These are phyloP conservation scores for Casuarina cunninghamiana DNA, from an alignment of 306 rosid genomes.

Conservation along the genomic window DNA sequence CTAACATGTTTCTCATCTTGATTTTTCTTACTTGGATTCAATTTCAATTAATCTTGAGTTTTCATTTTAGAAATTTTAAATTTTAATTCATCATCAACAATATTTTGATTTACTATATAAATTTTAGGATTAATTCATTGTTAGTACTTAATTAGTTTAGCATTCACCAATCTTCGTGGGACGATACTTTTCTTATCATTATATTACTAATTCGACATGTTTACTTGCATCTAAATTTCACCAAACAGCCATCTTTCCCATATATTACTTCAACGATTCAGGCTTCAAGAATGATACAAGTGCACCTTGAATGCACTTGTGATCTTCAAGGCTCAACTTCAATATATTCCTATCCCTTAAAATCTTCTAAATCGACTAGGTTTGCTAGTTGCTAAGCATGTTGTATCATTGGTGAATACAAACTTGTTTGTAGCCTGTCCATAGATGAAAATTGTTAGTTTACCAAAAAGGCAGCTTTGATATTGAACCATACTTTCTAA, in stretches of 20 bases:
- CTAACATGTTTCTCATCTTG: too few species aligned
- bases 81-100: too few species aligned
- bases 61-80: too few species aligned
- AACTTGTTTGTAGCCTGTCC: constrained; percentile 81
- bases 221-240: too few species aligned
- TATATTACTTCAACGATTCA: constrained; percentile 63
- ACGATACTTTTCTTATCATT: too few species aligned
- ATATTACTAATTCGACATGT: too few species aligned
- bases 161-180: too few species aligned
- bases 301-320: constrained; percentile 61
- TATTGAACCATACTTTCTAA: constrained; percentile 62
- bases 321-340: constrained; percentile 59
- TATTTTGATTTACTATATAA: too few species aligned
- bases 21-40: too few species aligned
- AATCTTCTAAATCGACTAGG: constrained; percentile 41
- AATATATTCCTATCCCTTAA: constrained; percentile 51
- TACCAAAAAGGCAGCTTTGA: constrained; percentile 79
- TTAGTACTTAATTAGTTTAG: too few species aligned
- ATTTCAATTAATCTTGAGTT: too few species aligned
- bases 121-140: too few species aligned
- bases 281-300: constrained; percentile 70
- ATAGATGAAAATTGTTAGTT: constrained; percentile 59
- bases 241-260: constrained; percentile 26
- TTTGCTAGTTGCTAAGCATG: constrained; percentile 41
- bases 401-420: constrained; percentile 34